Percentiles rank a stretch among this genome's conserved stretches.
These are phyloP conservation scores for Aspergillus fructus DNA, from an alignment of 2,329 filamentous ascomycete species.

Conservation along the genomic window DNA sequence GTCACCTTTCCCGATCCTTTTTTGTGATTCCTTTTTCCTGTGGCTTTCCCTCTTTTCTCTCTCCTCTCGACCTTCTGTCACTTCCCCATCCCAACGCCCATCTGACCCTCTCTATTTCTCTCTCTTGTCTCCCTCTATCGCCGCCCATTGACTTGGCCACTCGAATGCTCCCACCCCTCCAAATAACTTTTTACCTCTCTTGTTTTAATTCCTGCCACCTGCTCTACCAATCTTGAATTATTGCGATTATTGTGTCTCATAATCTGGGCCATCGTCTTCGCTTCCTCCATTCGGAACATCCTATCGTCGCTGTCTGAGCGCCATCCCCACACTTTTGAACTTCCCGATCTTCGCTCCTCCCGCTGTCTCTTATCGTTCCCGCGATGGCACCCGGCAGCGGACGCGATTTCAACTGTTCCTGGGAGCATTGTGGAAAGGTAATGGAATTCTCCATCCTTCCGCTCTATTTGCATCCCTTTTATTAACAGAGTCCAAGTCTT, in stretches of 20 bases:
- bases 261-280: neutral
- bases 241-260: neutral
- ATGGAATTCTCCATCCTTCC: slow-evolving; percentile 3
- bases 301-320: neutral
- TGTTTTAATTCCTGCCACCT: neutral
- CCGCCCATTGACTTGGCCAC: neutral
- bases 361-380: neutral
- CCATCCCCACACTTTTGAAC: slow-evolving; percentile 2
- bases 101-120: slow-evolving; percentile 10
- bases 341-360: neutral
- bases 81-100: neutral
- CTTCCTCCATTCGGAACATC: neutral
- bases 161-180: neutral
- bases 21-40: slow-evolving; percentile 15
- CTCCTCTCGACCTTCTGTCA: neutral
- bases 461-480: neutral
- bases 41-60: slow-evolving; percentile 14
- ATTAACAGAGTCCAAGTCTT: slow-evolving; percentile 34
- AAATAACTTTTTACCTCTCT: neutral
- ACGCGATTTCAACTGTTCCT: slow-evolving; percentile 46
- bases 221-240: neutral
- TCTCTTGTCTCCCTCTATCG: too few relatives aligned
- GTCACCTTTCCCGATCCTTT: slow-evolving; percentile 17
- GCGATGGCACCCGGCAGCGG: slow-evolving; percentile 42
- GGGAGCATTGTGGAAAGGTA: slow-evolving; percentile 47